Base-by-base conservation (phyloP, 768 basidiomycete species). In the Calvatia gigantea region DNA sequence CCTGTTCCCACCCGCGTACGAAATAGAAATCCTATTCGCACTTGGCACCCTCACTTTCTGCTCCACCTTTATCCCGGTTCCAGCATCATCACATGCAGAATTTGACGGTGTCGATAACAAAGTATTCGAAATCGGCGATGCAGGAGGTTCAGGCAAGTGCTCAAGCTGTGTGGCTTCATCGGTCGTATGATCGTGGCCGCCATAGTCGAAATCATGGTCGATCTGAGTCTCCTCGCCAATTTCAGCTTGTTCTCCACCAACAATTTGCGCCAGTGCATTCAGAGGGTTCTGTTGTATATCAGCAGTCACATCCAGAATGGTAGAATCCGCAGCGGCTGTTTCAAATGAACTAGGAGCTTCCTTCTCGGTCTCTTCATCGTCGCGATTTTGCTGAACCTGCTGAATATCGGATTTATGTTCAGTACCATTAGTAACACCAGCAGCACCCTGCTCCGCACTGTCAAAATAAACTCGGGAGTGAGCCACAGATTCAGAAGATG, bases 11-110 rank as follows among this genome's bases (percentile, higher is more conserved):
- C 87, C 87, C 54, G 94, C 93, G 70, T 97, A 99, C 0, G 96
- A 89, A 68, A 98, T 94, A 6, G 95, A 97, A n/a, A 99, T 71
- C 15, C 90, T 83, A 62, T 91, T 92, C 28, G 89, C 86, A 38
- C 89, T 90, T 7, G 89, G 86, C 0, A 75, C 73, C 60, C 73
- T 76, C 7, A 17, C 19, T 29, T 12, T 69, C 71, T 17, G 68
- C 63, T 60, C 79, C 80, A 9, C 61, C 51, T 31, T 74, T 72
- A 19, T 21, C 37, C 44, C 57, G 46, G 66, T 70, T n/a, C 70
- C 66, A 0, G 72, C 71, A 41, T 83, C 83, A 54, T 78, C 81
- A 58, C 76, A 75, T 3, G 80, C 70, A 15, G 75, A 72, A 37
- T 70, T 70, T 6, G 77, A 76, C 8, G 75, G 67, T 15, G 68